Evolutionary conservation across 2,329 filamentous ascomycete species (phyloP).

Genomic region (Keithomyces neogunnii): DNA sequence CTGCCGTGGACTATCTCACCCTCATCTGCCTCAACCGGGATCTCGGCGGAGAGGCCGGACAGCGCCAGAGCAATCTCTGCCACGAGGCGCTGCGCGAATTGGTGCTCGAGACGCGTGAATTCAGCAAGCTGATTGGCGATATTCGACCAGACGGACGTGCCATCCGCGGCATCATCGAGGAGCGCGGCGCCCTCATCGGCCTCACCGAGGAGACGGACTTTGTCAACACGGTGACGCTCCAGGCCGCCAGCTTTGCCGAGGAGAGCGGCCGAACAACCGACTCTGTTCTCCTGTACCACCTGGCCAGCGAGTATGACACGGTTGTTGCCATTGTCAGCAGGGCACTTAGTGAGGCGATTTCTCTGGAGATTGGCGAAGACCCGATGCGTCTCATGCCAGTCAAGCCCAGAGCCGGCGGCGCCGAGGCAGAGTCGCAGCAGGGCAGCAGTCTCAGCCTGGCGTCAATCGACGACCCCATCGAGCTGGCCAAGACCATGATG

Average conservation of each 20-base stretch:
- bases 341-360: constrained; percentile 80
- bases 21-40: constrained; percentile 90
- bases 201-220: constrained; percentile 75
- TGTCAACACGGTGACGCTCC: constrained; percentile 82
- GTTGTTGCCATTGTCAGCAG: constrained; percentile 88
- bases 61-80: constrained; percentile 72
- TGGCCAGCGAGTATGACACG: constrained; percentile 90
- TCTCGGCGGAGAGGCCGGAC: constrained; percentile 63
- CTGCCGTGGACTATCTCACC: constrained; percentile 86
- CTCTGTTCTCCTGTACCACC: constrained; percentile 86
- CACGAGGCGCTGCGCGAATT: constrained; percentile 90
- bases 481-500: constrained; percentile 54
- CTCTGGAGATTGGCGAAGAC: constrained; percentile 76
- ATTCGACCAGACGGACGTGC: constrained; percentile 78
- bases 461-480: constrained; percentile 51
- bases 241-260: constrained; percentile 86
- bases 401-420: constrained; percentile 50
- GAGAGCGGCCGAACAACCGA: constrained; percentile 91
- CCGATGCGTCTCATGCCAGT: constrained; percentile 70
- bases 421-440: constrained; percentile 13
- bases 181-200: constrained; percentile 73
- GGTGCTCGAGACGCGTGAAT: constrained; percentile 93
- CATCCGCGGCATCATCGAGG: constrained; percentile 79
- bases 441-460: constrained; percentile 53
- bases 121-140: constrained; percentile 87